Conservation (phyloP, 768 basidiomycete genomes). For the Leccinum subgranulosum region DNA sequence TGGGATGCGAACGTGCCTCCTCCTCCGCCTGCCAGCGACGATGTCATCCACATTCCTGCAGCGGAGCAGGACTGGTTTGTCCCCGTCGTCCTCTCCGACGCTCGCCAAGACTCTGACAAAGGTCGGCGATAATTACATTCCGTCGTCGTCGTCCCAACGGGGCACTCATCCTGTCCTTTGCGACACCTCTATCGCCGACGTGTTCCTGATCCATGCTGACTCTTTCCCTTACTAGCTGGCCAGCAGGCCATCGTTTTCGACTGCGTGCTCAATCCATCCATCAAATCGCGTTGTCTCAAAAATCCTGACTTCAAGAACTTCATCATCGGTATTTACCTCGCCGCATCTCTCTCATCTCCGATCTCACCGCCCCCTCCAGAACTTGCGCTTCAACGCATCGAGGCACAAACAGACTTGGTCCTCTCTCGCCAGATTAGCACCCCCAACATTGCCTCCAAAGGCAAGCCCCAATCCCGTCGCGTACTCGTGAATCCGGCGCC, state of each 20-base stretch:
- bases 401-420: conserved; percentile 53
- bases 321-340: conserved; percentile 50
- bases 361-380: conserved; percentile 40
- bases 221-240: conserved; percentile 47
- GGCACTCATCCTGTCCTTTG: neutral
- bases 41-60: conserved; percentile 50
- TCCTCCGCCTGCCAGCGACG: conserved; percentile 60
- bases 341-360: neutral
- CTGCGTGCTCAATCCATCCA: conserved; percentile 56
- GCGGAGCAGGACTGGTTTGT: conserved; percentile 51
- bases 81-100: conserved; percentile 69
- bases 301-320: conserved; percentile 68
- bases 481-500: conserved; percentile 52
- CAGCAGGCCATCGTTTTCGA: conserved; percentile 71
- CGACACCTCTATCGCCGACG: conserved; percentile 15
- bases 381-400: conserved; percentile 64
- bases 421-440: conserved; percentile 68
- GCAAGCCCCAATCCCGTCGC: conserved; percentile 56
- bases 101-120: conserved; percentile 64
- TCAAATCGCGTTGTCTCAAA: conserved; percentile 57
- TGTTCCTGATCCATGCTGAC: conserved; percentile 1
- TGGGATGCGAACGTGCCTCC: conserved; percentile 69
- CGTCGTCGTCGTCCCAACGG: conserved; percentile 3
- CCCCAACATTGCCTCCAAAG: conserved; percentile 78
- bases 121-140: conserved; percentile 37